A percentile compares a stretch with the other conserved stretches of the same genome.
These are phyloP conservation scores for Camellia granthamiana DNA, from an alignment of 148 eudicot genomes.

Conservation along the genomic window DNA sequence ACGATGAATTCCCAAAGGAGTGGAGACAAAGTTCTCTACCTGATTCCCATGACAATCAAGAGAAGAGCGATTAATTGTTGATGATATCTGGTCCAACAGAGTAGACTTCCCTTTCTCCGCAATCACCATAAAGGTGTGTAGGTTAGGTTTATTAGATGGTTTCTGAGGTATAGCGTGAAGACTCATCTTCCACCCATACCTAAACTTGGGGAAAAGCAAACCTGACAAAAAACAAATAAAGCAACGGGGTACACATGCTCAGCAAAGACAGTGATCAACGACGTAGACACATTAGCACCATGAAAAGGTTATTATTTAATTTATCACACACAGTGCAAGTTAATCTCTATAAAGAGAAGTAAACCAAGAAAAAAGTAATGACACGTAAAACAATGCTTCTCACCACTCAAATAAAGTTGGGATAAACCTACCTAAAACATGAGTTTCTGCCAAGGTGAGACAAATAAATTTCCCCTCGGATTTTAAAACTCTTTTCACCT, in stretches of 20 bases:
- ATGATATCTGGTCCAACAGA: constrained; percentile 43
- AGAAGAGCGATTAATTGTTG: constrained; percentile 40
- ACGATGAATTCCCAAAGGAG: not conserved
- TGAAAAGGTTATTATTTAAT: not conserved
- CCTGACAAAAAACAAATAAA: constrained; percentile 34
- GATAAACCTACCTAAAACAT: constrained; percentile 74
- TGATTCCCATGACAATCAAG: constrained; percentile 42
- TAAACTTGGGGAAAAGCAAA: constrained; percentile 74
- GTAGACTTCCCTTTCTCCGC: constrained; percentile 59
- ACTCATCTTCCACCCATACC: constrained; percentile 83
- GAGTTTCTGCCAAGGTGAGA: constrained; percentile 89
- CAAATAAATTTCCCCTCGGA: constrained; percentile 78
- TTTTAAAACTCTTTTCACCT: constrained; percentile 89
- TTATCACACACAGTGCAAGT: not conserved
- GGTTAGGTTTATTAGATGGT: constrained; percentile 42
- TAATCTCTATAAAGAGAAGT: not conserved
- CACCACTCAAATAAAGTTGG: constrained; percentile 8
- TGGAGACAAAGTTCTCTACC: constrained; percentile 30
- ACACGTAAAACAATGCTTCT: constrained; percentile 5
- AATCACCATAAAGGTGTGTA: constrained; percentile 75
- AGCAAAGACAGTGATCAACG: constrained; percentile 1
- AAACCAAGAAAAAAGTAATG: constrained; percentile 2
- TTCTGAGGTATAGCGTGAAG: constrained; percentile 65
- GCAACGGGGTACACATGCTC: not conserved
- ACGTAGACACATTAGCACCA: constrained; percentile 11